Conservation (phyloP, 345 rosid species). For the Microcos paniculata region DNA sequence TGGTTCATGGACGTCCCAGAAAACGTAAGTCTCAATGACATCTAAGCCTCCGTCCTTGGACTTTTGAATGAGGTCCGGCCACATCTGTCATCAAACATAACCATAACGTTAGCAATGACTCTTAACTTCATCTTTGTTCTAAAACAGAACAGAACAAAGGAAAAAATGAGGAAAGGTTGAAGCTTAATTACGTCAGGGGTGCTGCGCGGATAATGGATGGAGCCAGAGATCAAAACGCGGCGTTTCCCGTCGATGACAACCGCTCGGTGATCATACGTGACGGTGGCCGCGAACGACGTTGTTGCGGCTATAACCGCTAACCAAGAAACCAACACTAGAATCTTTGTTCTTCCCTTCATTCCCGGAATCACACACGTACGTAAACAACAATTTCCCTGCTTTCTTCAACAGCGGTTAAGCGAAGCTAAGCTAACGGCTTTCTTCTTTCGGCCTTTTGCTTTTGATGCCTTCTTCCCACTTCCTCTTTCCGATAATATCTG, state of each 20-base stretch:
- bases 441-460: neutral
- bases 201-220: slow-evolving; percentile 97
- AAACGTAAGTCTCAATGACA: slow-evolving; percentile 87
- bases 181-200: slow-evolving; percentile 60
- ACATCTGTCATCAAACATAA: slow-evolving; percentile 58
- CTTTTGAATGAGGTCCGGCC: slow-evolving; percentile 93
- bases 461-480: slow-evolving; percentile 2
- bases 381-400: neutral
- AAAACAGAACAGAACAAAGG: neutral
- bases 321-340: slow-evolving; percentile 16
- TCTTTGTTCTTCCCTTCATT: slow-evolving; percentile 17
- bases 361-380: neutral
- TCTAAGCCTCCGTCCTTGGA: slow-evolving; percentile 96
- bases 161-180: neutral
- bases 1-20: slow-evolving; percentile 89
- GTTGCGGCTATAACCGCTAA: slow-evolving; percentile 28
- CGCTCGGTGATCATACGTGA: slow-evolving; percentile 82
- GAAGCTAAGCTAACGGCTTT: too few relatives aligned
- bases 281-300: slow-evolving; percentile 49
- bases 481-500: neutral
- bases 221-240: slow-evolving; percentile 75
- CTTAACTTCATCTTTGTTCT: neutral
- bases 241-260: slow-evolving; percentile 75
- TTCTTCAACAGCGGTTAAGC: neutral
- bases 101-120: neutral